These are phyloP conservation scores for Salix viminalis DNA, from an alignment of 345 rosid genomes.

Conservation along the genomic window DNA sequence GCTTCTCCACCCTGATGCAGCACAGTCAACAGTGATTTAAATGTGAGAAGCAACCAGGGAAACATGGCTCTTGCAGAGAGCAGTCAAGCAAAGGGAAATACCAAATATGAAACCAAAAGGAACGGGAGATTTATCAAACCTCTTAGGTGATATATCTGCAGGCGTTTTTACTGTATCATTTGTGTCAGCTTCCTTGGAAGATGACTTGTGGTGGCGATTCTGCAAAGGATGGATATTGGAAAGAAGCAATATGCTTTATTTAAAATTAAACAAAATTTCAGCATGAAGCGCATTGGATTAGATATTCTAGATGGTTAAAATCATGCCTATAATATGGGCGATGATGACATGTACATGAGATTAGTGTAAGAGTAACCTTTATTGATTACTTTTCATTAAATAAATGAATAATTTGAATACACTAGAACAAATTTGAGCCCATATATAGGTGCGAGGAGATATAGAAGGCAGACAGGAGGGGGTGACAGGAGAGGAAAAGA, in stretches of 20 bases:
- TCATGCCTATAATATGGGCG: neutral
- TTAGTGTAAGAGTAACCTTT: neutral
- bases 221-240: constrained; percentile 29
- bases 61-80: neutral
- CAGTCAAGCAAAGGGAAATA: neutral
- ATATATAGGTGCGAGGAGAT: neutral
- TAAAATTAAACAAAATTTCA: neutral
- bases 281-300: neutral
- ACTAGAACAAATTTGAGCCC: no score
- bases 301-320: neutral
- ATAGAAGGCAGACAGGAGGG: neutral
- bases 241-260: neutral
- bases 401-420: no score
- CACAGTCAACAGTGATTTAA: neutral
- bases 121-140: constrained; percentile 10
- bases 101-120: neutral
- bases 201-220: constrained; percentile 63
- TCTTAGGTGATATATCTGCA: constrained; percentile 11
- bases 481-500: neutral
- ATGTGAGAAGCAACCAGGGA: neutral
- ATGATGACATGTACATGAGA: neutral
- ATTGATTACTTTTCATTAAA: neutral
- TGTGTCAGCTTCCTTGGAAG: constrained; percentile 38
- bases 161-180: constrained; percentile 10
- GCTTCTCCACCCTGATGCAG: constrained; percentile 19